Evolutionary conservation across 805 yeast species (phyloP), one percentile per base, ranked within the genome.

Genomic region (Sungouiozyma intestinalis): DNA sequence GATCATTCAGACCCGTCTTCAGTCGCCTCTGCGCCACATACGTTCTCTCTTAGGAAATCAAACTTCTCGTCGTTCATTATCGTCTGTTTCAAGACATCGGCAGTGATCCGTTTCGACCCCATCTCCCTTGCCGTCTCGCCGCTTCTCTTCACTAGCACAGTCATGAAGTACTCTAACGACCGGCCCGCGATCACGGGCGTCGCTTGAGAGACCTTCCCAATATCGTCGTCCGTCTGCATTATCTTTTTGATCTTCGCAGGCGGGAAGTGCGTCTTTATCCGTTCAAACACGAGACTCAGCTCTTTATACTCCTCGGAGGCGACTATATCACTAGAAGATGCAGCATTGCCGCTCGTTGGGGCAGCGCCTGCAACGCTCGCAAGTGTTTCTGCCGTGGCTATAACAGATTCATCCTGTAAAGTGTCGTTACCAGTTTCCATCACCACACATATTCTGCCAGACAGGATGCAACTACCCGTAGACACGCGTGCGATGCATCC

Each of bases 171-270:
- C 65, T 92, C 97, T 40, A 92, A 69, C 0, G 98, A 95, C 48
- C 96, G 75, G 6, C 97, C 97, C 7, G 92, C 95, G 15, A 90
- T 90, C n/a, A 90, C 83, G 0, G 99, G 99, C 2, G 99, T 94
- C 2, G 96, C 97, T 58, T 88, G 97, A 3, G 98, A 96, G 4
- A 92, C 97, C 59, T 92, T 92, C 2, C 99, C 99, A 36, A 92
- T 88, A 49, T 92, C 99, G 49, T 92, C 98, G 63, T 92, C 99
- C 21, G 94, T 80, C 59, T 92, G 98, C 96, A 92, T 90, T 45
- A 92, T 77, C 54, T 92, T 85, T 68, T 92, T 92, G 54, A 92
- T 87, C 48, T 97, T 76, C 2, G 97, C 97, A 4, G 87, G 83
- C 3, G 94, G 94, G 62, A 84, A 84, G 57, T 83, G 94, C 31